These are phyloP conservation scores for Moesziomyces globuligerus DNA, from an alignment of 1,284 basidiomycete species.

Conservation along the genomic window DNA sequence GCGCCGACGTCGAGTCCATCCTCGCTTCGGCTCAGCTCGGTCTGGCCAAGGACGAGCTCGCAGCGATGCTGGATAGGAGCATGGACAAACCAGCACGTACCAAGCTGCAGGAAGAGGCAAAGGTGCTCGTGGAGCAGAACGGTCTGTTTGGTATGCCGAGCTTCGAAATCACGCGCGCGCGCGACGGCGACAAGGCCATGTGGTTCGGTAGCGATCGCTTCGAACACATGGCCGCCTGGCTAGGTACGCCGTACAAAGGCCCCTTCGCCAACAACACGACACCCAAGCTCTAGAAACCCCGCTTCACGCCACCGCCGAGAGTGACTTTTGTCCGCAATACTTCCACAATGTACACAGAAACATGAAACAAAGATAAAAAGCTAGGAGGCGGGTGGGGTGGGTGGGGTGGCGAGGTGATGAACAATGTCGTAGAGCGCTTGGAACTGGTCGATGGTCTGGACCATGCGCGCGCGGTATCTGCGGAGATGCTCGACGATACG, in stretches of 20 bases:
- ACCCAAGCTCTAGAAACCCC: conserved; percentile 32
- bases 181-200: conserved; percentile 22
- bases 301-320: too few species aligned
- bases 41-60: conserved; percentile 16
- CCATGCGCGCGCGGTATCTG: conserved; percentile 51
- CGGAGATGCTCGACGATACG: conserved; percentile 53
- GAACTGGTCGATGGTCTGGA: conserved; percentile 57
- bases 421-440: conserved; percentile 35
- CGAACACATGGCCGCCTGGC: conserved; percentile 54
- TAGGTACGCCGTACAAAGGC: conserved; percentile 48
- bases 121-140: conserved; percentile 33
- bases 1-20: conserved; percentile 38
- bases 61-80: conserved; percentile 14
- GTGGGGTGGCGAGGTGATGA: conserved; percentile 2
- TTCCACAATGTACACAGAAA: too few species aligned
- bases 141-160: conserved; percentile 57
- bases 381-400: conserved; percentile 1
- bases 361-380: too few species aligned
- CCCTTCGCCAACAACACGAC: conserved; percentile 47
- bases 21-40: conserved; percentile 19
- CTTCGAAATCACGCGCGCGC: conserved; percentile 30
- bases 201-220: conserved; percentile 57
- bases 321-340: too few species aligned
- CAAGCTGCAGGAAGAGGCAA: conserved; percentile 30
- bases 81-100: conserved; percentile 19